Percentiles rank a stretch among this genome's conserved stretches.
Conservation (phyloP, 2,329 filamentous ascomycete genomes). For the Pseudogymnoascus sp. region DNA sequence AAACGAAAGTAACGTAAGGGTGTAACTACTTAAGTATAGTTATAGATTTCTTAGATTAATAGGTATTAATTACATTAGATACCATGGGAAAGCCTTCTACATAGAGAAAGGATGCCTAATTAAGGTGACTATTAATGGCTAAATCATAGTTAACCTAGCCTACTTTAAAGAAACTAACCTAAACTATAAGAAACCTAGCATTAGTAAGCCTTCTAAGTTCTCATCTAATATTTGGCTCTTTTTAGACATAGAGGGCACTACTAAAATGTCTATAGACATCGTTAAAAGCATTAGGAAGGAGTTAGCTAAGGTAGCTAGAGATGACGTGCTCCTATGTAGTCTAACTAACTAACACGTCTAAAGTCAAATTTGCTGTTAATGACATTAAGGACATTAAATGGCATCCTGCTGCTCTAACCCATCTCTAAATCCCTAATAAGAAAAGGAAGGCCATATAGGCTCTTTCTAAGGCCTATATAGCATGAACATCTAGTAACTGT, state of each 20-base stretch:
- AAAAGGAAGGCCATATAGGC: constrained; percentile 18
- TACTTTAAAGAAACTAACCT: constrained; percentile 24
- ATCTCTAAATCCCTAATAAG: constrained; percentile 20
- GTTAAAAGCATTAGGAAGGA: constrained; percentile 13
- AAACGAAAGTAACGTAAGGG: constrained; percentile 16
- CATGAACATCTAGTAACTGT: not conserved
- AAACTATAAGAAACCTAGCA: constrained; percentile 19
- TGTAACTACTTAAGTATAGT: constrained; percentile 23
- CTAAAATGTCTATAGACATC: not conserved
- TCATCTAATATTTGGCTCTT: not conserved
- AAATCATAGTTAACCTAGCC: constrained; percentile 25
- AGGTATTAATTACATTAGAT: constrained; percentile 25
- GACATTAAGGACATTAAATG: constrained; percentile 23
- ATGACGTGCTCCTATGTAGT: constrained; percentile 21
- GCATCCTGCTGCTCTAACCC: constrained; percentile 17
- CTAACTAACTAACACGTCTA: constrained; percentile 11
- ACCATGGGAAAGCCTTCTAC: constrained; percentile 28
- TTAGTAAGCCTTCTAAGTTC: constrained; percentile 1
- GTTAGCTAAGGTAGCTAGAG: constrained; percentile 14
- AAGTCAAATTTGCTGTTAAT: constrained; percentile 19
- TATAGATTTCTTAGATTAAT: constrained; percentile 25
- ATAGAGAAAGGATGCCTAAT: constrained; percentile 23
- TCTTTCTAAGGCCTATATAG: not conserved
- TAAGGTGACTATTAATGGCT: constrained; percentile 19
- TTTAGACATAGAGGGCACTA: not conserved